Conservation (phyloP, 1,139 yeast genomes). For the Candida sp. region DNA sequence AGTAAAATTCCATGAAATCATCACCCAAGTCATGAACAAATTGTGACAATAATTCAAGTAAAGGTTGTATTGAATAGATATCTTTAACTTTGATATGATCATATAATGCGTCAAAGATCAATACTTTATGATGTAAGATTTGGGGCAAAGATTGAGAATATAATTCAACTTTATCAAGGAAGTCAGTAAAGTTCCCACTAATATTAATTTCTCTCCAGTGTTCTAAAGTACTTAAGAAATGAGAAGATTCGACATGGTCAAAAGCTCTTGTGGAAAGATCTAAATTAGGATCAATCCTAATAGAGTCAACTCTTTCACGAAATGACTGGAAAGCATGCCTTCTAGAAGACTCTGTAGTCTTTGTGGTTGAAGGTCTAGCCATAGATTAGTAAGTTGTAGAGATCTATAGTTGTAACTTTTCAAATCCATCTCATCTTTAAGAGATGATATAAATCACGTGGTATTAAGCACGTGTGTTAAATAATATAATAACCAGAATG, state of each 20-base stretch:
- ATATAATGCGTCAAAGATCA: conserved; percentile 55
- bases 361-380: conserved; percentile 11
- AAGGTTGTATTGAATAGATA: conserved; percentile 71
- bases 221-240: conserved; percentile 72
- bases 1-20: conserved; percentile 76
- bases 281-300: conserved; percentile 81
- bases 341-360: conserved; percentile 53
- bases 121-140: conserved; percentile 65
- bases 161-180: conserved; percentile 53
- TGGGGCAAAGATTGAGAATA: conserved; percentile 75
- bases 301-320: conserved; percentile 76
- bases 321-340: conserved; percentile 71
- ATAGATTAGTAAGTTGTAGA: not conserved
- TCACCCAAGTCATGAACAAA: conserved; percentile 92
- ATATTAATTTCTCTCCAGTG: conserved; percentile 89
- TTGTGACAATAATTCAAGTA: conserved; percentile 77
- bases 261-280: conserved; percentile 62
- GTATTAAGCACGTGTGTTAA: not conserved
- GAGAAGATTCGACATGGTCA: conserved; percentile 72
- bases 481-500: too few species aligned
- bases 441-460: not conserved
- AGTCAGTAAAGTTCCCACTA: conserved; percentile 68
- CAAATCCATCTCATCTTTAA: not conserved
- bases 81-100: conserved; percentile 55
- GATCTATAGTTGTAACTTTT: not conserved